Conservation (phyloP, 768 basidiomycete species). For the Phaeotremella fagi region DNA sequence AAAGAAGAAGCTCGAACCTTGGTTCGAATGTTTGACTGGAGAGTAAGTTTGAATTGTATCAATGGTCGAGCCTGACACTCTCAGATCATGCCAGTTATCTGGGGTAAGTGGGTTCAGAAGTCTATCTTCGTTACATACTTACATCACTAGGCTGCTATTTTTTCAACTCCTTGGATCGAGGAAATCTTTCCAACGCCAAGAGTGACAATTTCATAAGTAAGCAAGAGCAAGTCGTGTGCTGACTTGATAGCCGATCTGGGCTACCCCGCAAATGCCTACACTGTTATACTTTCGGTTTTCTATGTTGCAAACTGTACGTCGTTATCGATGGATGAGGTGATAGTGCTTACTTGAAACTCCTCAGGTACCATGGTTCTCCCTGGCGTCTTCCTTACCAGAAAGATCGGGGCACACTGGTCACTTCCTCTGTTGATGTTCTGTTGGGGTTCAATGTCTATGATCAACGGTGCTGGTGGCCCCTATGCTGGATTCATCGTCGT, state of each 20-base stretch:
- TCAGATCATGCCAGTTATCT: conserved; percentile 14
- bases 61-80: background rate
- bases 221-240: background rate
- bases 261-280: conserved; percentile 22
- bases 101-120: conserved; percentile 3
- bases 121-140: background rate
- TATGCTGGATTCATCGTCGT: conserved; percentile 16
- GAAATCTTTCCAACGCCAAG: conserved; percentile 28
- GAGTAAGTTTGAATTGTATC: background rate
- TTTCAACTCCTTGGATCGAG: conserved; percentile 14
- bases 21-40: conserved; percentile 14
- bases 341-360: conserved; percentile 22
- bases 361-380: too few relatives aligned
- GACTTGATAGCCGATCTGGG: conserved; percentile 18
- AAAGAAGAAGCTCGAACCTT: conserved; percentile 10
- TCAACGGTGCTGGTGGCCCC: conserved; percentile 21
- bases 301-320: conserved; percentile 17
- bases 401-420: too few relatives aligned
- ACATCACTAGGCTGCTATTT: conserved; percentile 2
- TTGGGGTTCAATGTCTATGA: conserved; percentile 23
- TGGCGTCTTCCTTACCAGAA: too few relatives aligned
- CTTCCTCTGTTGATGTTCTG: conserved; percentile 26
- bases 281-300: conserved; percentile 21
- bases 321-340: conserved; percentile 15
- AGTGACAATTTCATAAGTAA: conserved; percentile 20